A percentile compares a stretch with the other conserved stretches of the same genome.
Evolutionary conservation across 306 rosid genomes (phyloP).

Genomic region (Senna tora): DNA sequence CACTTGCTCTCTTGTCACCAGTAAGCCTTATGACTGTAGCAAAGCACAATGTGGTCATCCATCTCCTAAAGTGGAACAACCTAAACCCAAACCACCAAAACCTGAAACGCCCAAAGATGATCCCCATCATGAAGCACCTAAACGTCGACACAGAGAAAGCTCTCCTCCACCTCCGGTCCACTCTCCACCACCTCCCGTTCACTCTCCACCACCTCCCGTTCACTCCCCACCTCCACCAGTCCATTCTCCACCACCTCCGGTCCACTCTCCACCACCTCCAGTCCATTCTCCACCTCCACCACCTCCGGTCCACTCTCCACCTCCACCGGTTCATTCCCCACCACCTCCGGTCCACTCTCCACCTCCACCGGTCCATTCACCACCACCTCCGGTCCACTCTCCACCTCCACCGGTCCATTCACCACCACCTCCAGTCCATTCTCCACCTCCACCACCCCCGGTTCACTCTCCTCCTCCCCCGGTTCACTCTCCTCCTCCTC

Average conservation of each 20-base stretch:
- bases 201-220: background rate
- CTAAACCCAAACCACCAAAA: background rate
- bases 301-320: background rate
- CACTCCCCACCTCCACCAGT: background rate
- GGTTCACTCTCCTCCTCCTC: background rate
- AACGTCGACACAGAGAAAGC: too few species aligned
- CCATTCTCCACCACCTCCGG: background rate
- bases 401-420: background rate
- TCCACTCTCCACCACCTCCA: background rate
- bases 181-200: background rate
- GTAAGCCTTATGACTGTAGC: constrained; percentile 69
- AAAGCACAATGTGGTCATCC: constrained; percentile 58
- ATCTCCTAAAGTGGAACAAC: constrained; percentile 7
- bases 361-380: background rate
- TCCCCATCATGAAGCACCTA: background rate
- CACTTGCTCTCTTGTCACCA: constrained; percentile 51
- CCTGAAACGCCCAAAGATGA: background rate
- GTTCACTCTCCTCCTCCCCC: constrained; percentile 22
- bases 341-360: background rate
- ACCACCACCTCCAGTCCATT: background rate
- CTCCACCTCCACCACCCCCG: constrained; percentile 1
- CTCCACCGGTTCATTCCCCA: background rate
- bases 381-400: background rate
- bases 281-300: background rate
- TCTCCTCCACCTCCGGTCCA: background rate